A percentile compares a stretch with the other conserved stretches of the same genome.
These are phyloP conservation scores for Clarireedia monteithiana DNA, from an alignment of 2,329 filamentous ascomycete species.

Conservation along the genomic window DNA sequence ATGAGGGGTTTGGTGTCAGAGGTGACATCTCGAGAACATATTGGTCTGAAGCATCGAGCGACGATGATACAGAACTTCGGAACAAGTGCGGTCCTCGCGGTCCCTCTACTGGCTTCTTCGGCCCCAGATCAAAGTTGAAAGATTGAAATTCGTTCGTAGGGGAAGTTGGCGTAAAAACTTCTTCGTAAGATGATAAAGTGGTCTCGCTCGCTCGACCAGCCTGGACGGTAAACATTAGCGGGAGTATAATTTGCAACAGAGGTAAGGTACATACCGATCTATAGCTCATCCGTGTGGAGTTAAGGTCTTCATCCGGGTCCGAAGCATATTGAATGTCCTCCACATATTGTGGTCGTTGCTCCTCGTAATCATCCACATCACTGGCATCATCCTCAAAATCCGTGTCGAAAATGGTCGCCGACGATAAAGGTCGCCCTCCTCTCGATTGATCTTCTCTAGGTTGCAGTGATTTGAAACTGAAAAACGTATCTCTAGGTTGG, in stretches of 20 bases:
- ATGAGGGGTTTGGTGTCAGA: constrained; percentile 55
- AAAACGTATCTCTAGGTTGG: constrained; percentile 49
- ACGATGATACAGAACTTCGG: constrained; percentile 55
- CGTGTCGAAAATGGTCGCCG: constrained; percentile 70
- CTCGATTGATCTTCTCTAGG: constrained; percentile 39
- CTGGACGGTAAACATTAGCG: constrained; percentile 34
- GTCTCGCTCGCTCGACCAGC: constrained; percentile 69
- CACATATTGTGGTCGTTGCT: neutral
- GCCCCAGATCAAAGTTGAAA: constrained; percentile 53
- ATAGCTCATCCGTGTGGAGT: constrained; percentile 59
- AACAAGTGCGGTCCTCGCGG: constrained; percentile 85
- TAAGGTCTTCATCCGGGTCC: constrained; percentile 33
- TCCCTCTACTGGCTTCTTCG: constrained; percentile 61
- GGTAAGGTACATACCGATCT: constrained; percentile 54
- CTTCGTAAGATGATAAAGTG: constrained; percentile 81
- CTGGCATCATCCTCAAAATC: constrained; percentile 57
- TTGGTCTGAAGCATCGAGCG: constrained; percentile 43
- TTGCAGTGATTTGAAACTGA: constrained; percentile 44
- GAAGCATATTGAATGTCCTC: constrained; percentile 7
- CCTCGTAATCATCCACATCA: constrained; percentile 37
- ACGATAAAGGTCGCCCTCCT: constrained; percentile 46
- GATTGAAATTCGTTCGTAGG: constrained; percentile 46
- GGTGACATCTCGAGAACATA: constrained; percentile 62
- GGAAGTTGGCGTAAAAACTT: constrained; percentile 69
- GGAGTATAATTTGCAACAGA: constrained; percentile 11